Evolutionary conservation across 2,329 filamentous ascomycete species (phyloP).

Genomic region (Acarospora socialis): DNA sequence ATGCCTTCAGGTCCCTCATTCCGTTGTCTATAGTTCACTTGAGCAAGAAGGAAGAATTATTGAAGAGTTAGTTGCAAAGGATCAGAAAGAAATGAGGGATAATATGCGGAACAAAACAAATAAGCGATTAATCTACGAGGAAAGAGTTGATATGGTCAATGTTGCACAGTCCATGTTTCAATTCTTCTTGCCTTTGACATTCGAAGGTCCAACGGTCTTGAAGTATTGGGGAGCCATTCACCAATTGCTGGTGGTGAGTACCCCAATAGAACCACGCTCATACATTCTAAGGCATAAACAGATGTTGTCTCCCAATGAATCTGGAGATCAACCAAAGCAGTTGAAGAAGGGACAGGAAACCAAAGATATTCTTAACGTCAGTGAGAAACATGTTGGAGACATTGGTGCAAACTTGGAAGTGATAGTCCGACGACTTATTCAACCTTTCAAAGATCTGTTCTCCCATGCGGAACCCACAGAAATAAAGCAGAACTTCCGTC

Average conservation of each 20-base stretch:
- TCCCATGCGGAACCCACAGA: too few species aligned
- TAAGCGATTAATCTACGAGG: background rate
- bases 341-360: too few species aligned
- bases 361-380: too few species aligned
- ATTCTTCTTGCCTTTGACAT: slow-evolving; percentile 29
- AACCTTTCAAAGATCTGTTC: too few species aligned
- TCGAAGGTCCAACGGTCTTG: slow-evolving; percentile 24
- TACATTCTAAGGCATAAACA: too few species aligned
- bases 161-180: slow-evolving; percentile 27
- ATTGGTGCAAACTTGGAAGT: too few species aligned
- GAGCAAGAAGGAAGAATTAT: slow-evolving; percentile 3
- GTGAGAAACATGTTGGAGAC: too few species aligned
- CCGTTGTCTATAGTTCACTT: slow-evolving; percentile 8
- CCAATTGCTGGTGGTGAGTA: slow-evolving; percentile 19
- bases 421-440: too few species aligned
- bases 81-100: slow-evolving; percentile 13
- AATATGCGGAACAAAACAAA: slow-evolving; percentile 14
- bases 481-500: too few species aligned
- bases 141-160: slow-evolving; percentile 28
- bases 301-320: too few species aligned
- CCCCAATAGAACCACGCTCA: too few species aligned
- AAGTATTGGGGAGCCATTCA: slow-evolving; percentile 34
- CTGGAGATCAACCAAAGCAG: too few species aligned
- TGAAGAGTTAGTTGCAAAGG: slow-evolving; percentile 2
- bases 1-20: slow-evolving; percentile 4